A percentile compares a stretch with the other conserved stretches of the same genome.
Evolutionary conservation across 2,329 filamentous ascomycete species (phyloP).

Genomic region (Beauveria australis): DNA sequence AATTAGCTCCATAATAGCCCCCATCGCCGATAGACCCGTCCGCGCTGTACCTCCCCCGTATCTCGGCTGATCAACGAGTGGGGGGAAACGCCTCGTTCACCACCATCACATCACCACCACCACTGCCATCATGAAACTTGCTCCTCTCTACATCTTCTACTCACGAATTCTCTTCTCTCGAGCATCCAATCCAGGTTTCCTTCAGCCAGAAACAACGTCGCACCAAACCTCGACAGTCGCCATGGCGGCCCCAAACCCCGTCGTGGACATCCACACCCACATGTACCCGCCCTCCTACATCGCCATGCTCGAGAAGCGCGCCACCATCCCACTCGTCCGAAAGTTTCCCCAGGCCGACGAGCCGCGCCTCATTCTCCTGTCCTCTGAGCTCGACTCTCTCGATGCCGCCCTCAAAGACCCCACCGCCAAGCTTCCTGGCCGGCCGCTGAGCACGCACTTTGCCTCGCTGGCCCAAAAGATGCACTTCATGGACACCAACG

Average conservation of each 20-base stretch:
- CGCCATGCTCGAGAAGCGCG: conserved; percentile 48
- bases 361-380: conserved; percentile 59
- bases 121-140: background rate
- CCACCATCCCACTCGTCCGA: conserved; percentile 62
- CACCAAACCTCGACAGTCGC: background rate
- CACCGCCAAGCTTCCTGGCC: conserved; percentile 55
- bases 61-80: background rate
- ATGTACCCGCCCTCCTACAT: conserved; percentile 61
- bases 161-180: background rate
- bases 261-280: conserved; percentile 63
- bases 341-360: conserved; percentile 49
- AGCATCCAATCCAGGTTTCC: background rate
- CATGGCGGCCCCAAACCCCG: conserved; percentile 29
- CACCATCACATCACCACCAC: background rate
- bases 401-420: conserved; percentile 46
- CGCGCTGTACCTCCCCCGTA: background rate
- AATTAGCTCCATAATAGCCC: background rate
- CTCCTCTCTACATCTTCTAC: background rate
- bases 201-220: background rate
- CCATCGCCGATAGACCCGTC: background rate
- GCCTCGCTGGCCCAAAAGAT: conserved; percentile 73
- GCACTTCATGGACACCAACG: conserved; percentile 78
- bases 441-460: conserved; percentile 78
- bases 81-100: background rate
- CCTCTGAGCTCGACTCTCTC: conserved; percentile 37